Conservation (phyloP, 805 yeast species). For the Sugiyamaella valdiviana region DNA sequence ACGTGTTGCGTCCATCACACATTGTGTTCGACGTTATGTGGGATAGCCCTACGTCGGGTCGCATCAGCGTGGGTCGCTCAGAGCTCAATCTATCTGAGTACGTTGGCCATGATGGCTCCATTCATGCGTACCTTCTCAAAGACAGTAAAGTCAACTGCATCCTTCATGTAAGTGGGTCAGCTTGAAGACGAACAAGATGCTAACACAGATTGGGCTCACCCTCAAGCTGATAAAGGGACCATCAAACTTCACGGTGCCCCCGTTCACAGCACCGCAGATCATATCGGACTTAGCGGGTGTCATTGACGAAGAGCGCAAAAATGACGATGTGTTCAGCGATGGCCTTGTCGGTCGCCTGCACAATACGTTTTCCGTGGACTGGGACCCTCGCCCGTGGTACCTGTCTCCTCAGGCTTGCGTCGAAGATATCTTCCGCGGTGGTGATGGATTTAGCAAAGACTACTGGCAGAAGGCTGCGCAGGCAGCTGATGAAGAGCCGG, state of each 20-base stretch:
- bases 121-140: conserved; percentile 53
- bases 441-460: conserved; percentile 45
- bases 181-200: conserved; percentile 1
- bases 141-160: conserved; percentile 80
- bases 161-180: conserved; percentile 34
- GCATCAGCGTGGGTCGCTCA: conserved; percentile 56
- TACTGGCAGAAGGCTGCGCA: conserved; percentile 1
- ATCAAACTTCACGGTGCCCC: conserved; percentile 38
- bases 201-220: conserved; percentile 4
- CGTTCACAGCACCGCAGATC: conserved; percentile 36
- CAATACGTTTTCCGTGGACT: conserved; percentile 50
- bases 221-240: conserved; percentile 43
- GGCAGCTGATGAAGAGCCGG: not conserved
- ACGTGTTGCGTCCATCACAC: conserved; percentile 33
- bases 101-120: conserved; percentile 46
- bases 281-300: conserved; percentile 49
- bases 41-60: conserved; percentile 35
- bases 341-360: conserved; percentile 28
- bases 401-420: conserved; percentile 63
- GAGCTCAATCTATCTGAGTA: conserved; percentile 69
- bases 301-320: conserved; percentile 23
- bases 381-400: conserved; percentile 56
- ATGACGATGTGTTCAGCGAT: conserved; percentile 11
- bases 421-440: conserved; percentile 67
- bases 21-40: conserved; percentile 42